Conservation (phyloP, 2,329 filamentous ascomycete species). For the Bisporella sp. region DNA sequence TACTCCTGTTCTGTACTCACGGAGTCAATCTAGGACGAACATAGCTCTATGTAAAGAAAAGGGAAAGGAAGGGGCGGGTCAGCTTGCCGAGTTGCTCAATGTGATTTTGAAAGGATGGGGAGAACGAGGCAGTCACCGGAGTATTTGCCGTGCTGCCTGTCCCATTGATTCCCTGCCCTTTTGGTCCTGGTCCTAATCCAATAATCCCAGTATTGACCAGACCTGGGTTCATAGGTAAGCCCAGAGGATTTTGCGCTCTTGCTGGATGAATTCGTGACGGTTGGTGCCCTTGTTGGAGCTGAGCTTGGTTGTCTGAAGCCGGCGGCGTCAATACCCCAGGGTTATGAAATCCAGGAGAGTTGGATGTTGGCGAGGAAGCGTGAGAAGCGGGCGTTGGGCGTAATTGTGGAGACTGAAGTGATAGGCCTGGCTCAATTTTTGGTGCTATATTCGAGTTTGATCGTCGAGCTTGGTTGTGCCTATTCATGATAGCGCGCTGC, state of each 20-base stretch:
- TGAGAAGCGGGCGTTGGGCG: conserved; percentile 82
- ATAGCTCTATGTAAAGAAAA: conserved; percentile 45
- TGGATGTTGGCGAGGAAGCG: conserved; percentile 56
- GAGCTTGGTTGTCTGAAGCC: conserved; percentile 46
- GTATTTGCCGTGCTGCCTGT: conserved; percentile 32
- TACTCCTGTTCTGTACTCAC: conserved; percentile 88
- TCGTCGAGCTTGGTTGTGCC: conserved; percentile 63
- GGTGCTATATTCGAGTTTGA: conserved; percentile 70
- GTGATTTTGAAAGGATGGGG: conserved; percentile 68
- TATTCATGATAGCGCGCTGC: conserved; percentile 73
- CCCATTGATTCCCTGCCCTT: conserved; percentile 26
- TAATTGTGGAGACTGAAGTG: conserved; percentile 55
- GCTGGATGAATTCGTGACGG: conserved; percentile 16
- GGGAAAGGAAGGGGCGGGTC: conserved; percentile 41
- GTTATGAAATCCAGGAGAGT: conserved; percentile 53
- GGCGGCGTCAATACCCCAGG: conserved; percentile 56
- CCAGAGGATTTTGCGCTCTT: conserved; percentile 20
- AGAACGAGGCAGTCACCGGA: conserved; percentile 50
- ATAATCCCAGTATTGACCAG: conserved; percentile 19
- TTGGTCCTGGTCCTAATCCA: conserved; percentile 20
- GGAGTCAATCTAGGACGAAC: conserved; percentile 60
- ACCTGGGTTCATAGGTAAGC: conserved; percentile 18
- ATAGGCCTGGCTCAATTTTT: conserved; percentile 54
- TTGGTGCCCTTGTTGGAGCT: conserved; percentile 32
- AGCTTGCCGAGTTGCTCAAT: conserved; percentile 93